Evolutionary conservation across 768 basidiomycete genomes (phyloP), one percentile per base, ranked within the genome.

Genomic region (Clathrus columnatus): DNA sequence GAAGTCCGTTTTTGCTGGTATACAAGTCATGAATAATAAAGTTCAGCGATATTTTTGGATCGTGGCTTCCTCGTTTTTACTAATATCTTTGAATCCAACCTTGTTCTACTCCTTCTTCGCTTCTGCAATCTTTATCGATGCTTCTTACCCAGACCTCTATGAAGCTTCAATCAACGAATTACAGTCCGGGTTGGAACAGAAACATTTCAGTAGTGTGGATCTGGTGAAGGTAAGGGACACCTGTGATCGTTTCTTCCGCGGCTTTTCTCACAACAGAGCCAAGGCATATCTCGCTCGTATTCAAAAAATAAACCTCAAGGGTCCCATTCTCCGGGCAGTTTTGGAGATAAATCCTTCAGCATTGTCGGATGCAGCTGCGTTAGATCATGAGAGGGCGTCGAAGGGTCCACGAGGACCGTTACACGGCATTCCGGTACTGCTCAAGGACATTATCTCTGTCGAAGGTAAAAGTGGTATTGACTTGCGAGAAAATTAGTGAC

Each of bases 71-170:
- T 67, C 56, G 11, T 45, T n/a, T 1, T 61, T 57, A 14, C 55
- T 60, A 14, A 53, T 36, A 17, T 75, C 62, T 23, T 57, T 62
- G 47, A 83, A 66, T 5, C 73, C 72, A 17, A 82, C 64, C 60
- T 81, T 77, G 51, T 80, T n/a, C n/a, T n/a, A 36, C 27, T 28
- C 36, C 30, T 23, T 48, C 7, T 11, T 26, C 32, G 44, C 16
- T 36, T 20, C 17, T 26, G 30, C 20, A 36, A 44, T 17, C 11
- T 8, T 42, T 32, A n/a, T n/a, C n/a, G n/a, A n/a, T n/a, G n/a
- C n/a, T n/a, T n/a, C n/a, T n/a, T n/a, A n/a, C 3, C 81, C 81
- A 1, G 83, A 84, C 63, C 68, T 84, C 10, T 82, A 83, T 59
- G 81, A 84, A 61, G 80, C 79, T 0, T 75, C 79, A 0, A 73